Conservation (phyloP, 1,284 basidiomycete species). For the Termitomyces sp. region DNA sequence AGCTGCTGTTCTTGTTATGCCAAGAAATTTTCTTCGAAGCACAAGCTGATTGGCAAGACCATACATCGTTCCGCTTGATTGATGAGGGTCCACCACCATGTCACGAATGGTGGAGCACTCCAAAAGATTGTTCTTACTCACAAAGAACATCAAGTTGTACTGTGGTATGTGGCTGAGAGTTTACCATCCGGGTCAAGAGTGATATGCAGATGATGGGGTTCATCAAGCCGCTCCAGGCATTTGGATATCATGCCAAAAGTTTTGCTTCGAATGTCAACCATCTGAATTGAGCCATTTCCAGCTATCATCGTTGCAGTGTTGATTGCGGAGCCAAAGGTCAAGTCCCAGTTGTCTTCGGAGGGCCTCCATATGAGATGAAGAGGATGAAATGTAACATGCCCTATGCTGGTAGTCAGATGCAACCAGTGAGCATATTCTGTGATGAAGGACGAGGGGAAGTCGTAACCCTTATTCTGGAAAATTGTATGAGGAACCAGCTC, state of each 20-base stretch:
- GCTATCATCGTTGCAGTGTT: neutral
- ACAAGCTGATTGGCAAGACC: slow-evolving; percentile 38
- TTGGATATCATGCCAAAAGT: slow-evolving; percentile 29
- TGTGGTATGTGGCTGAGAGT: slow-evolving; percentile 26
- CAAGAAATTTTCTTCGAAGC: slow-evolving; percentile 26
- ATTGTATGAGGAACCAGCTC: slow-evolving; percentile 34
- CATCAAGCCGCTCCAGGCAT: slow-evolving; percentile 31
- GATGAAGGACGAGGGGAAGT: slow-evolving; percentile 35
- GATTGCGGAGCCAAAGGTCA: neutral
- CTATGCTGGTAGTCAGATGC: too few relatives aligned
- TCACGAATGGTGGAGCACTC: slow-evolving; percentile 33
- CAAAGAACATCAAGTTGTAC: slow-evolving; percentile 34
- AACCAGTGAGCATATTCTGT: slow-evolving; percentile 37
- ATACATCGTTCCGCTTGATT: slow-evolving; percentile 34
- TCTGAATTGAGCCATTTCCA: neutral
- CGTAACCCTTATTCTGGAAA: slow-evolving; percentile 28
- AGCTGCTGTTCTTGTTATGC: slow-evolving; percentile 1
- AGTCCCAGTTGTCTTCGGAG: slow-evolving; percentile 10
- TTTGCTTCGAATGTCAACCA: slow-evolving; percentile 30
- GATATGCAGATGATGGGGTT: too few relatives aligned
- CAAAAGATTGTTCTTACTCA: slow-evolving; percentile 23
- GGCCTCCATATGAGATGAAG: slow-evolving; percentile 18
- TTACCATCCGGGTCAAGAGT: slow-evolving; percentile 4
- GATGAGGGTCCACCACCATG: slow-evolving; percentile 31
- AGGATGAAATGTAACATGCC: slow-evolving; percentile 36